Percentiles rank a stretch among this genome's conserved stretches.
Evolutionary conservation across 257 asterid species (phyloP).

Genomic region (Henckelia pumila): DNA sequence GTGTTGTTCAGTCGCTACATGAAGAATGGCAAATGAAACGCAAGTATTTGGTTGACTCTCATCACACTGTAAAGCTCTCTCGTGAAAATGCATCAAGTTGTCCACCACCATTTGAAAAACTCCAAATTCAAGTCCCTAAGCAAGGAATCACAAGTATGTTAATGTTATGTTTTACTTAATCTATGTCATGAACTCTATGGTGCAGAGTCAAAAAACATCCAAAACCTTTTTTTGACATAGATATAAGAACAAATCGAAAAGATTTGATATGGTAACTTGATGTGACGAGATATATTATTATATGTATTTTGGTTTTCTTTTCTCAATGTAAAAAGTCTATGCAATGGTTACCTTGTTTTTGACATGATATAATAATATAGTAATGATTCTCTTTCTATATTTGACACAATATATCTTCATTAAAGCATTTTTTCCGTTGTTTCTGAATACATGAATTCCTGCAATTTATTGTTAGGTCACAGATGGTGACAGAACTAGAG

Average conservation of each 20-base stretch:
- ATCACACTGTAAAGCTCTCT: slow-evolving; percentile 43
- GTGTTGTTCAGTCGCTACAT: slow-evolving; percentile 71
- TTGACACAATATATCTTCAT: too few relatives aligned
- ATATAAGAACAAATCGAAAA: background rate
- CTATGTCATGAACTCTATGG: slow-evolving; percentile 13
- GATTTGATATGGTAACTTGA: background rate
- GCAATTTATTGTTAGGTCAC: slow-evolving; percentile 8
- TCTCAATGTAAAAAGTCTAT: too few relatives aligned
- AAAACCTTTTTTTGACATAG: background rate
- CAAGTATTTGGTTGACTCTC: slow-evolving; percentile 66
- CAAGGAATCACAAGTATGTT: slow-evolving; percentile 25
- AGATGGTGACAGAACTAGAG: slow-evolving; percentile 1
- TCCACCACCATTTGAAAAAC: slow-evolving; percentile 81
- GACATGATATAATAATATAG: background rate
- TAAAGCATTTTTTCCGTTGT: slow-evolving; percentile 1
- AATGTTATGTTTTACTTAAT: slow-evolving; percentile 2
- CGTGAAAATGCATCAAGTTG: slow-evolving; percentile 49
- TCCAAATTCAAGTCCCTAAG: slow-evolving; percentile 46
- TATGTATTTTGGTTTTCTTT: too few relatives aligned
- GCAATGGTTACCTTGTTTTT: background rate
- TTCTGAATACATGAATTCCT: background rate
- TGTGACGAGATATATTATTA: too few relatives aligned
- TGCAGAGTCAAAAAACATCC: background rate
- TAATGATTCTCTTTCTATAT: background rate
- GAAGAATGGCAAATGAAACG: slow-evolving; percentile 87